Percentiles rank a stretch among this genome's conserved stretches.
phyloP scores from a whole-genome alignment of 2,329 filamentous ascomycete genomes.

The Onygenales sp. region DNA sequence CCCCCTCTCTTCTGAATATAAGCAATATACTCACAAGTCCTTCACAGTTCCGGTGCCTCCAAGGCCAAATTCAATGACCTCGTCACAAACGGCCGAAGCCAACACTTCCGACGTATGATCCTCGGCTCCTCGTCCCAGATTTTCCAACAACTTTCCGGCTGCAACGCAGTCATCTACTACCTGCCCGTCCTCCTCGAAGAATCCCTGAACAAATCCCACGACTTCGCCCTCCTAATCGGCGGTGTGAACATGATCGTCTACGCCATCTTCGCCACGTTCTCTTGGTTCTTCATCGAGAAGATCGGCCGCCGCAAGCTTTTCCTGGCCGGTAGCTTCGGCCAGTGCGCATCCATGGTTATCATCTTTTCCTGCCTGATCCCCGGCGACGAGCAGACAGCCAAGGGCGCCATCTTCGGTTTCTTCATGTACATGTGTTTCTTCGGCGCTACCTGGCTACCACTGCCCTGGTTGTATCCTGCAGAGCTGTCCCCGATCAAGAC shows the following conservation, averaged over 20 bases:
- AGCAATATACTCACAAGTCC: not conserved
- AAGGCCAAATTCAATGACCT: conserved; percentile 38
- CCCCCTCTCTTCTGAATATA: not conserved
- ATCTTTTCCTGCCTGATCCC: conserved; percentile 32
- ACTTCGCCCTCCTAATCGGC: conserved; percentile 36
- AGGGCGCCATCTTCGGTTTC: conserved; percentile 46
- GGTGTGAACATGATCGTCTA: conserved; percentile 33
- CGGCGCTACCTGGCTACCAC: conserved; percentile 54
- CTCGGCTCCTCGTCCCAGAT: conserved; percentile 31
- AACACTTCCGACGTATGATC: conserved; percentile 31
- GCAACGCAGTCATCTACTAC: conserved; percentile 33
- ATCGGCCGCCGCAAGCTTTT: conserved; percentile 38
- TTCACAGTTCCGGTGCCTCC: conserved; percentile 37
- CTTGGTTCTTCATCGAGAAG: conserved; percentile 32
- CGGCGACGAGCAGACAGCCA: conserved; percentile 15
- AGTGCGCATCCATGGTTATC: conserved; percentile 30
- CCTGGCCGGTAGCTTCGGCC: conserved; percentile 29
- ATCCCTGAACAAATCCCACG: conserved; percentile 29
- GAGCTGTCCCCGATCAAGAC: conserved; percentile 48
- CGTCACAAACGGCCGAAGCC: conserved; percentile 27
- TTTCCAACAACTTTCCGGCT: conserved; percentile 34
- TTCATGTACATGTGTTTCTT: conserved; percentile 64
- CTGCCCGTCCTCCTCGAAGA: conserved; percentile 31
- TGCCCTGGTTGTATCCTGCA: conserved; percentile 49
- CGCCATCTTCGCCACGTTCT: conserved; percentile 20